These are phyloP conservation scores for Leptoxyphium fumago DNA, from an alignment of 2,329 filamentous ascomycete genomes.

Conservation along the genomic window DNA sequence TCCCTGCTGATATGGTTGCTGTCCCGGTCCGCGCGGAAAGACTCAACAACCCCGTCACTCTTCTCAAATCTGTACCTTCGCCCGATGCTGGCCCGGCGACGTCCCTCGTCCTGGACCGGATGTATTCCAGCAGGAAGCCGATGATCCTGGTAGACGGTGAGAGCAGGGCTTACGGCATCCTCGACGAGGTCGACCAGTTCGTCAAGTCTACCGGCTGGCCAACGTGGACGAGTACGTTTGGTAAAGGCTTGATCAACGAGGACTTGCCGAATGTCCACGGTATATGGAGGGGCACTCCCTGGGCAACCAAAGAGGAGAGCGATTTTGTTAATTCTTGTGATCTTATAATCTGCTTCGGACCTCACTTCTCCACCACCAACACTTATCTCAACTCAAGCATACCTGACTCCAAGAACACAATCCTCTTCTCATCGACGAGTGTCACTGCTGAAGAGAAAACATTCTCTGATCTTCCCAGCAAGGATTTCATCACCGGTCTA, in stretches of 20 bases:
- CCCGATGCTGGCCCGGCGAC: not conserved
- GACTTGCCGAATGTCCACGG: constrained; percentile 33
- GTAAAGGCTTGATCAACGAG: constrained; percentile 39
- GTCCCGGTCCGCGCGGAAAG: constrained; percentile 61
- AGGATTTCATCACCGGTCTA: constrained; percentile 2
- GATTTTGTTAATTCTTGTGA: constrained; percentile 28
- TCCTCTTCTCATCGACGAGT: constrained; percentile 21
- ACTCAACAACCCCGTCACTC: constrained; percentile 55
- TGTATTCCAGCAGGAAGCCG: constrained; percentile 32
- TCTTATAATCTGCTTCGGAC: constrained; percentile 31
- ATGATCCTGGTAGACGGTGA: constrained; percentile 39
- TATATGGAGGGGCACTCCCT: constrained; percentile 28
- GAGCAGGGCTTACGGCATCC: constrained; percentile 27
- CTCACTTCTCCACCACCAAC: constrained; percentile 14
- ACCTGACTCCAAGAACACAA: constrained; percentile 21
- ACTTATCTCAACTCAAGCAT: constrained; percentile 26
- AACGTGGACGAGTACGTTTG: constrained; percentile 33
- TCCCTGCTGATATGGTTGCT: constrained; percentile 68
- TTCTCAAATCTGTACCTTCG: constrained; percentile 29
- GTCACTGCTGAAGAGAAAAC: constrained; percentile 20
- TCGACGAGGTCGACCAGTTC: constrained; percentile 30
- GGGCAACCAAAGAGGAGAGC: constrained; percentile 15
- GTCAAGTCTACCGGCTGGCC: constrained; percentile 32
- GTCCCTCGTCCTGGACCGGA: constrained; percentile 22
- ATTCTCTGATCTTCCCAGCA: constrained; percentile 16